Base-by-base conservation (phyloP, 768 basidiomycete species). In the Stropharia rugosoannulata region DNA sequence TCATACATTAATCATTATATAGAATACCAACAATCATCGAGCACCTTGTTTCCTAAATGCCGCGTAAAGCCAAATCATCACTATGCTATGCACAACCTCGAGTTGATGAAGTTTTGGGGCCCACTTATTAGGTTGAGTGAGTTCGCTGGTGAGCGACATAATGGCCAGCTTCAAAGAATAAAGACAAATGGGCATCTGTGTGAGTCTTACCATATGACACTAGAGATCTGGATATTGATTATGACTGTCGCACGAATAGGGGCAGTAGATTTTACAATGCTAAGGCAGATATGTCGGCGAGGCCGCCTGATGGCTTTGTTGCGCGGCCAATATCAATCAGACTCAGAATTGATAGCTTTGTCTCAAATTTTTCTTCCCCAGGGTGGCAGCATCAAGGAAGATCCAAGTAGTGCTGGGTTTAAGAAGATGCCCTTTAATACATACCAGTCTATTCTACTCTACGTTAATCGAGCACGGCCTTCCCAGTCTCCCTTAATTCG, bases 1-100 rank as follows among this genome's bases (percentile, higher is more conserved):
- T 5, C n/a, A 10, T 64, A 64, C 44, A 25, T 59, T 19, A 6
- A 41, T 18, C 54, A 62, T 48, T 68, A 68, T 50, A 55, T 64
- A 22, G 11, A 54, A 22, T 66, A 68, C 47, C 56, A 58, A 16
- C 29, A 52, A 53, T 60, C 63, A 5, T 56, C 56, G 3, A 16
- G 27, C 16, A 19, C 11, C 3, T 49, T 66, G 13, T 68, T 68
- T 57, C 61, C 64, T 7, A 40, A 60, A 48, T 36, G 16, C 35
- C 36, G 52, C 64, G 1, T n/a, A n/a, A 48, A 56, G 4, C 66
- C 66, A 32, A 68, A 68, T 51, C 64, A 68, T 47, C 64, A 68
- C 19, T 64, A 51, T 54, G 63, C 66, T 1, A 65, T 68, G 63
- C 66, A 67, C 32, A 59, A 55, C 32, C 37, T 56, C 6, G 55